These are phyloP conservation scores for Russula foetens DNA, from an alignment of 768 basidiomycete genomes.

Conservation along the genomic window DNA sequence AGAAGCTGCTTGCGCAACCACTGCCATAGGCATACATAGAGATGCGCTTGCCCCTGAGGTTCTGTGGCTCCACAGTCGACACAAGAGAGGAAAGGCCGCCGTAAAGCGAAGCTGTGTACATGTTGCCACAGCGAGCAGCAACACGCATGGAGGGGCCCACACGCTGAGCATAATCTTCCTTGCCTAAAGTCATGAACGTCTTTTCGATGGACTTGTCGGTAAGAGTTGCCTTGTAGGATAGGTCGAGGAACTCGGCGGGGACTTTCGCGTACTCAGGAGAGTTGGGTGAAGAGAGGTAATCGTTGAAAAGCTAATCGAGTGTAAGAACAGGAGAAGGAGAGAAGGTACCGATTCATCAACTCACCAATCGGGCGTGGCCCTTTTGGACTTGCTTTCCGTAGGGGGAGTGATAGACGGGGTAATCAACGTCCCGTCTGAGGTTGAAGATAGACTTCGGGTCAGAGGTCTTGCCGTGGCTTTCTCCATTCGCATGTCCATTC, in stretches of 20 bases:
- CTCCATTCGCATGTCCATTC: conserved; percentile 28
- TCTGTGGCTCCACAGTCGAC: conserved; percentile 58
- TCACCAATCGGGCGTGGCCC: conserved; percentile 79
- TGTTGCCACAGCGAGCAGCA: conserved; percentile 91
- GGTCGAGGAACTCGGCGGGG: conserved; percentile 59
- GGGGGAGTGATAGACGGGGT: conserved; percentile 92
- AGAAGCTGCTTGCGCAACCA: conserved; percentile 95
- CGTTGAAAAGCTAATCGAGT: conserved; percentile 52
- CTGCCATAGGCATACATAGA: conserved; percentile 95
- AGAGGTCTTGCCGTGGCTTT: conserved; percentile 31
- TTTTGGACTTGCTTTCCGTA: conserved; percentile 99
- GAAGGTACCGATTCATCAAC: conserved; percentile 20
- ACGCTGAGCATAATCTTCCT: conserved; percentile 62
- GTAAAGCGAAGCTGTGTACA: conserved; percentile 96
- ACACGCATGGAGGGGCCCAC: conserved; percentile 80
- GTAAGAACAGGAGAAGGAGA: not conserved
- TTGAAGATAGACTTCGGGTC: conserved; percentile 48
- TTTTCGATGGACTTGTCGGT: conserved; percentile 96
- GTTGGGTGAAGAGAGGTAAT: conserved; percentile 77
- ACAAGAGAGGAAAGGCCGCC: conserved; percentile 88
- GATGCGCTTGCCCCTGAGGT: conserved; percentile 75
- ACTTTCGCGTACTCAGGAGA: conserved; percentile 61
- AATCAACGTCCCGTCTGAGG: conserved; percentile 65
- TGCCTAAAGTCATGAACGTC: conserved; percentile 77
- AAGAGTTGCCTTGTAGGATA: conserved; percentile 65